These are phyloP conservation scores for Colletotrichum liaoningense DNA, from an alignment of 2,329 filamentous ascomycete genomes.

Conservation along the genomic window DNA sequence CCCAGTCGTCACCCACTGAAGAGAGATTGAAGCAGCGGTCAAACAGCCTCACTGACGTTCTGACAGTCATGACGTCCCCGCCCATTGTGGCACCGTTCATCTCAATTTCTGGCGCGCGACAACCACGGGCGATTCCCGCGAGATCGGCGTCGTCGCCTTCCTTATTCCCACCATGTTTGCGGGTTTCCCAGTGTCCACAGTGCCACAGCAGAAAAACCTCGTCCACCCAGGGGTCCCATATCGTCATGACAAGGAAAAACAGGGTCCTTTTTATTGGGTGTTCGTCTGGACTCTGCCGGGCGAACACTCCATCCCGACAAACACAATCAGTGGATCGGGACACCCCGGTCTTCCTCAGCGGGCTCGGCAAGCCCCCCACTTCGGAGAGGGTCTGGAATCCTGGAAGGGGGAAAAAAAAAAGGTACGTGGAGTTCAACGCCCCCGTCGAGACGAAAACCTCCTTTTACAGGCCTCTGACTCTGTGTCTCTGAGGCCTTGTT, in stretches of 20 bases:
- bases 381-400: background rate
- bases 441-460: background rate
- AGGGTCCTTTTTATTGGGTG: background rate
- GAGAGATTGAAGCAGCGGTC: constrained; percentile 11
- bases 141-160: background rate
- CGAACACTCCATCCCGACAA: background rate
- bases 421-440: background rate
- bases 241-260: background rate
- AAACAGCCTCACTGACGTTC: background rate
- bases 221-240: background rate
- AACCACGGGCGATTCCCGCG: background rate
- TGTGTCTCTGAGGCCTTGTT: background rate
- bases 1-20: background rate
- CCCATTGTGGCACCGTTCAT: constrained; percentile 12
- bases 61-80: background rate
- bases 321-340: background rate
- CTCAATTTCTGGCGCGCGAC: background rate
- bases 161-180: background rate
- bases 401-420: too few relatives aligned
- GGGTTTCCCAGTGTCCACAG: background rate
- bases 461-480: background rate
- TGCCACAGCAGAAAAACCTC: background rate
- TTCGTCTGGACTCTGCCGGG: background rate
- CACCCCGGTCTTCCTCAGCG: background rate
- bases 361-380: background rate